Conservation (phyloP, 1,284 basidiomycete genomes). For the Athelia sp. region DNA sequence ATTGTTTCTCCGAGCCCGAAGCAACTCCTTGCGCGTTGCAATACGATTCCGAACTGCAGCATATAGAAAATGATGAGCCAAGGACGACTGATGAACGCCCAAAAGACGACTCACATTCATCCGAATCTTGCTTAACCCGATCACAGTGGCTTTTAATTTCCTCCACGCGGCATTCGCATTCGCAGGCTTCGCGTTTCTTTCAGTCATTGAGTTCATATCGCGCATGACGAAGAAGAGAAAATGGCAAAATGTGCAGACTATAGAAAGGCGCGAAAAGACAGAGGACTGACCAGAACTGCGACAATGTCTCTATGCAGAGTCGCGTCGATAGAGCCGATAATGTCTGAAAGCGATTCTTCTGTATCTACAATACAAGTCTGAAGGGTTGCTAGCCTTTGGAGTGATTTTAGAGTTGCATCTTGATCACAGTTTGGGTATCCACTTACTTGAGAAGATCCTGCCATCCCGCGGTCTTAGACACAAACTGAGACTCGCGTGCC, state of each 20-base stretch:
- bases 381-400: slow-evolving; percentile 58
- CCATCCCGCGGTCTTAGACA: slow-evolving; percentile 47
- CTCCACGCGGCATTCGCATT: slow-evolving; percentile 48
- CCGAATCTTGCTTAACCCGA: slow-evolving; percentile 34
- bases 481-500: background rate
- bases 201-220: slow-evolving; percentile 19
- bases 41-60: slow-evolving; percentile 24
- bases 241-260: slow-evolving; percentile 9
- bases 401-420: slow-evolving; percentile 3
- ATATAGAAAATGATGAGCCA: background rate
- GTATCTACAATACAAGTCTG: slow-evolving; percentile 68
- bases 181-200: slow-evolving; percentile 61
- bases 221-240: slow-evolving; percentile 6
- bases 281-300: slow-evolving; percentile 38
- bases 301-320: slow-evolving; percentile 39
- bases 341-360: slow-evolving; percentile 49
- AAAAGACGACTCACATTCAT: slow-evolving; percentile 37
- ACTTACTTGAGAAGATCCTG: slow-evolving; percentile 68
- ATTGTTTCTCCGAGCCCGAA: slow-evolving; percentile 42
- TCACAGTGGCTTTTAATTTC: slow-evolving; percentile 37
- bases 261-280: slow-evolving; percentile 2
- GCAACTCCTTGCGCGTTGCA: slow-evolving; percentile 30
- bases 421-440: slow-evolving; percentile 1
- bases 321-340: slow-evolving; percentile 51
- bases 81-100: background rate